A percentile compares a stretch with the other conserved stretches of the same genome.
phyloP scores from a whole-genome alignment of 768 basidiomycete genomes.

The Botryobasidium botryosum region DNA sequence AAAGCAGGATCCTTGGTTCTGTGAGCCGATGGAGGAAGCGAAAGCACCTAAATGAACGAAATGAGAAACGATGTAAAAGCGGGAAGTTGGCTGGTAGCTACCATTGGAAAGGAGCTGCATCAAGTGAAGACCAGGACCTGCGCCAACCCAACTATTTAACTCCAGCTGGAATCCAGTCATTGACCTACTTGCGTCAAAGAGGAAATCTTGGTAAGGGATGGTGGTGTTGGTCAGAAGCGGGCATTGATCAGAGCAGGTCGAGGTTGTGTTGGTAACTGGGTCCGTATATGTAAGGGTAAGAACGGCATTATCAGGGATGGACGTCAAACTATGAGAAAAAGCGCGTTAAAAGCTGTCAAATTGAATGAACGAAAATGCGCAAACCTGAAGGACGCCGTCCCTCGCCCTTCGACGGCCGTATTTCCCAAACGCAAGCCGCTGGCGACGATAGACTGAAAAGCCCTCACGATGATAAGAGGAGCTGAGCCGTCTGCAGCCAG shows the following conservation, averaged over 20 bases:
- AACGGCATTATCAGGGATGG: slow-evolving; percentile 78
- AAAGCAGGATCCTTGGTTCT: slow-evolving; percentile 59
- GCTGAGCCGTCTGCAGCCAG: slow-evolving; percentile 52
- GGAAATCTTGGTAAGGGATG: slow-evolving; percentile 83
- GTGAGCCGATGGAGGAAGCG: slow-evolving; percentile 46
- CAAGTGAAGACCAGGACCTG: slow-evolving; percentile 68
- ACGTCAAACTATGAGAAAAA: slow-evolving; percentile 40
- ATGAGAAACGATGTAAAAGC: neutral
- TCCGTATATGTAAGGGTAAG: slow-evolving; percentile 65
- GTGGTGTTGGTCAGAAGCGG: slow-evolving; percentile 63
- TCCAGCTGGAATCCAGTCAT: slow-evolving; percentile 85
- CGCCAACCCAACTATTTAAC: slow-evolving; percentile 57
- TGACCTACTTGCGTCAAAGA: slow-evolving; percentile 43
- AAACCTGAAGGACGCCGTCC: slow-evolving; percentile 81
- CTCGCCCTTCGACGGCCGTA: slow-evolving; percentile 62
- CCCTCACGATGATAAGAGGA: slow-evolving; percentile 59
- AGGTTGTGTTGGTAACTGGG: slow-evolving; percentile 51
- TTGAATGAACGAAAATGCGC: slow-evolving; percentile 15
- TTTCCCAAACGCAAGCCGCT: slow-evolving; percentile 82
- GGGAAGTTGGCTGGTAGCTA: slow-evolving; percentile 12
- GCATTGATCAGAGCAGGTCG: slow-evolving; percentile 62
- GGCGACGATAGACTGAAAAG: slow-evolving; percentile 55
- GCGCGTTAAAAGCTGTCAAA: neutral
- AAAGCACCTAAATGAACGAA: slow-evolving; percentile 35
- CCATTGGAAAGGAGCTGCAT: slow-evolving; percentile 88